Evolutionary conservation across 176 grass and related monocot genomes (phyloP), one percentile per base, ranked within the genome.

Genomic region (Thinopyrum elongatum): DNA sequence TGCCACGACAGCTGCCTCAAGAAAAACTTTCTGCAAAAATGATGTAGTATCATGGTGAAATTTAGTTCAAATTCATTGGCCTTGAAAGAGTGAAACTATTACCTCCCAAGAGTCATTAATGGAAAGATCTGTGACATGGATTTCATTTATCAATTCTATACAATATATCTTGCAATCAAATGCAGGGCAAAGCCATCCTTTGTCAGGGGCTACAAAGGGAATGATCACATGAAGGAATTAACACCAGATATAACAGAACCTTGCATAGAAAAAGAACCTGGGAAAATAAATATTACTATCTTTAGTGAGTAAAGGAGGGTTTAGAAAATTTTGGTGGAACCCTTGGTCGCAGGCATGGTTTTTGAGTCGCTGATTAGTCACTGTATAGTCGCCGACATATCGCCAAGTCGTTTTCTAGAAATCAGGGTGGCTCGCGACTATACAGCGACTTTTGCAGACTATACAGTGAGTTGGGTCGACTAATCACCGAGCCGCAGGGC

Each of bases 81-180:
- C 13, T 2, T 60, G 36, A 83, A 77, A 36, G 9, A 74, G 39
- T 3, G 35, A 70, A 80, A 33, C 11, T 42, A 14, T 90, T 93
- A 98, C 95, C 93, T 98, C 89, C 90, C 89, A 95, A 39, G 93
- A 86, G 80, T 98, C 89, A 10, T 60, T 49, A 16, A 95, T 89
- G 25, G 82, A 86, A 36, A 95, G 77, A 83, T 92, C 73, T 22
- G 74, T 91, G 49, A 80, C 95, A 49, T 98, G 90, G 53, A 75
- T 87, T 80, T 98, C 89, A 77, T 95, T 95, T 84, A 95, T 82
- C 38, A 95, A 64, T 42, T 93, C 89, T 55, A 95, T 88, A 81
- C 91, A 98, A 61, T 98, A 83, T 74, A 93, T 84, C 83, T 98
- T 98, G 89, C 93, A 98, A 90, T 93, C 91, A 85, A 87, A 98